These are phyloP conservation scores for Dalbergia cultrata DNA, from an alignment of 306 rosid genomes.

Conservation along the genomic window DNA sequence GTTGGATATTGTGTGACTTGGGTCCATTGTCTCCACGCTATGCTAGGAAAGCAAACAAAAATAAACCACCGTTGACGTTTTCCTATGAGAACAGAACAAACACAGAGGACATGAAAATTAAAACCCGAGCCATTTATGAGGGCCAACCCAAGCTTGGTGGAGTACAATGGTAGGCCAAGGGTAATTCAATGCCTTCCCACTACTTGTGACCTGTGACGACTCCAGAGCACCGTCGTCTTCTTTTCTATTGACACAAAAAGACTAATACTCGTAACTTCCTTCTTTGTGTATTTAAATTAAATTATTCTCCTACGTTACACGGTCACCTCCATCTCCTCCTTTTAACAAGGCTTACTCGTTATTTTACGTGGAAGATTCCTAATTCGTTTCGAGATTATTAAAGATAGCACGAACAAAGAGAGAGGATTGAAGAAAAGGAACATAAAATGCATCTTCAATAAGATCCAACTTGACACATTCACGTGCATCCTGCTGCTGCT, in stretches of 20 bases:
- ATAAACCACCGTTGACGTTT: neutral
- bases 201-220: neutral
- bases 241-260: neutral
- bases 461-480: constrained; percentile 27
- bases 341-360: neutral
- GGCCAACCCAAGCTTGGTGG: neutral
- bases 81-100: neutral
- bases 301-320: neutral
- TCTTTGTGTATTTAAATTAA: neutral
- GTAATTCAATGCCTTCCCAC: neutral
- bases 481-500: constrained; percentile 35
- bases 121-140: neutral
- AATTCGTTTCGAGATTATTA: neutral
- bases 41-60: neutral
- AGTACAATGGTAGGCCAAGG: neutral
- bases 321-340: neutral
- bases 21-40: neutral
- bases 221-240: neutral
- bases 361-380: neutral
- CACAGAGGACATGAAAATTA: neutral
- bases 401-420: neutral
- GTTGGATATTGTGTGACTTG: neutral
- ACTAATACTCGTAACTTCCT: too few species aligned
- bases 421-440: neutral
- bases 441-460: constrained; percentile 3